Base-by-base conservation (phyloP, 1,284 basidiomycete species). In the Cerioporus squamosus region DNA sequence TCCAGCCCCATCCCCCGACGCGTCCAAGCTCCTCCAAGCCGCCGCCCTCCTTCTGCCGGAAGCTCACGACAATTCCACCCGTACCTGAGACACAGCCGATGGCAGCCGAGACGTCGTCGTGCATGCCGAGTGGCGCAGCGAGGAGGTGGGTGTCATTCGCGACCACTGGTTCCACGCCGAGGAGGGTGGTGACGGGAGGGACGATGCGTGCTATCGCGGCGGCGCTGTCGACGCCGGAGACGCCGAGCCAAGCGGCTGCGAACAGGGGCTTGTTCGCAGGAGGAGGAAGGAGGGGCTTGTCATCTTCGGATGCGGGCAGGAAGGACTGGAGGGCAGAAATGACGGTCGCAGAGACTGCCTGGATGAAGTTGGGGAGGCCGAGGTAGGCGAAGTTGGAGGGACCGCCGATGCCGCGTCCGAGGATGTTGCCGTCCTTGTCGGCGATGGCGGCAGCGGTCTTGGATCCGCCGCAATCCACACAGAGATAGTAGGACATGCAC, bases 1-100 rank as follows among this genome's bases (percentile, higher is more conserved):
- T 86, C 89, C 90, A 92, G 1, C 91, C 91, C 88, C 88, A 93
- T 1, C 91, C 91, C 2, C 91, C 91, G 33, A 84, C 79, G 17
- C 91, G 81, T 2, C 84, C 88, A 36, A 91, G 78, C 67, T 90
- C 84, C 54, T 81, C 69, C 17, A 88, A 75, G 20, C 63, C 62
- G 12, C 63, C 68, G 33, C 60, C 65, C 3, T 68, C 67, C 1
- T 75, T 74, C 46, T 81, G 76, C 44, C 75, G 74, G 72, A 91
- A 92, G 55, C 84, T 83, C 29, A 87, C 85, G 31, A 85, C 79
- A 63, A 84, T 88, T 14, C 86, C 83, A 4, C 91, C 91, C 0
- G 91, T 93, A 7, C 91, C 91, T 5, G 79, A 85, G 60, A 93
- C 86, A 51, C 84, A 84, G 2, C 85, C 80, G 20, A 92, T 78